Conservation (phyloP, 768 basidiomycete species). For the Cantharellus anzutake region DNA sequence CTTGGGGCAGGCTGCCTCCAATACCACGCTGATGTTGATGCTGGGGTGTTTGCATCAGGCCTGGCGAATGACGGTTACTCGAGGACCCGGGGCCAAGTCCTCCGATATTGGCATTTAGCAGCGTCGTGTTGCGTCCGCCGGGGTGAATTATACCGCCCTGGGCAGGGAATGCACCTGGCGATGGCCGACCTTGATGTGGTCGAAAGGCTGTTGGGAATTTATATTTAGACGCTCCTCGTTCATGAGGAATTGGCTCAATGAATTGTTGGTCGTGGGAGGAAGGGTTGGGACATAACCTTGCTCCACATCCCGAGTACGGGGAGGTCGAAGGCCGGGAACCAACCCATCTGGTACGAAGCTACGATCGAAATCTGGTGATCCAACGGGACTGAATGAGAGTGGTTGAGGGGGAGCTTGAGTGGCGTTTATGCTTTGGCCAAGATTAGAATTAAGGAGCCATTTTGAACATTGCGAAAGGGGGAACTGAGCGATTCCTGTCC, state of each 20-base stretch:
- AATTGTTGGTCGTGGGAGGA: background rate
- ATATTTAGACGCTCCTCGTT: constrained; percentile 30
- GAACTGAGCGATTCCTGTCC: background rate
- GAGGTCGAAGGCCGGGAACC: constrained; percentile 63
- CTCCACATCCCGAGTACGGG: constrained; percentile 22
- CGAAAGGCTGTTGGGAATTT: constrained; percentile 34
- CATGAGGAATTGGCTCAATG: background rate
- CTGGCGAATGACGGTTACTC: constrained; percentile 27
- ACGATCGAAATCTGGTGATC: constrained; percentile 25
- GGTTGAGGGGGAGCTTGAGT: background rate
- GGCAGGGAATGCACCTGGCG: background rate
- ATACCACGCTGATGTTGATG: background rate
- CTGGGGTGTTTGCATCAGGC: constrained; percentile 12
- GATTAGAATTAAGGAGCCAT: background rate
- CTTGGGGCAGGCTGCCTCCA: too few relatives aligned
- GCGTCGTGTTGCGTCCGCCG: background rate
- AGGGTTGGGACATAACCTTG: background rate
- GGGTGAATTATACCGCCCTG: background rate
- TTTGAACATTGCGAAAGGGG: background rate
- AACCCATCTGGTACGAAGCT: constrained; percentile 69
- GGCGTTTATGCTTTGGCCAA: constrained; percentile 3
- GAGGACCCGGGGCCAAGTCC: background rate
- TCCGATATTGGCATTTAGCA: background rate
- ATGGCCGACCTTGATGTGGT: constrained; percentile 30
- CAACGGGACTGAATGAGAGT: constrained; percentile 1